Evolutionary conservation across 176 grass and related monocot species (phyloP).

Genomic region (Rhipidocladum racemiflorum): DNA sequence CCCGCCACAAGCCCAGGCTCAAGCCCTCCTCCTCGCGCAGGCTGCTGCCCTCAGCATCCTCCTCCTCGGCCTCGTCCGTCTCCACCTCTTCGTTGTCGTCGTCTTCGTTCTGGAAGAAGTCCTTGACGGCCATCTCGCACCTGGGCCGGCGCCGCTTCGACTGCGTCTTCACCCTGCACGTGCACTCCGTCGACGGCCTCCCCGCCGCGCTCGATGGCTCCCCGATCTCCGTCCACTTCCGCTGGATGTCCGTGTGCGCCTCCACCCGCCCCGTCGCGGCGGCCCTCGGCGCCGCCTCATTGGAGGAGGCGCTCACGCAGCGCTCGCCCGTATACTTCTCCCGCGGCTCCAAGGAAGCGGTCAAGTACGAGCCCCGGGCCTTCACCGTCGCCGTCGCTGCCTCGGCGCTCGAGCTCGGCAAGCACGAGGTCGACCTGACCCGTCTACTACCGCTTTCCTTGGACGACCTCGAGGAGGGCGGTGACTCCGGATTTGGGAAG

Average conservation of each 20-base stretch:
- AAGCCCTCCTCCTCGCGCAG: constrained; percentile 40
- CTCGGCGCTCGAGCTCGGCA: constrained; percentile 65
- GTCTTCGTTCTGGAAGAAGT: constrained; percentile 60
- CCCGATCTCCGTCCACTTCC: constrained; percentile 60
- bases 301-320: constrained; percentile 64
- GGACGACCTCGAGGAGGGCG: constrained; percentile 76
- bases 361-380: constrained; percentile 84
- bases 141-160: constrained; percentile 78
- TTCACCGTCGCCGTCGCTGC: constrained; percentile 57
- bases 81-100: constrained; percentile 11
- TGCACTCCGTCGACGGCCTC: constrained; percentile 76
- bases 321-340: constrained; percentile 68
- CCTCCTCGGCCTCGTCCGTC: not conserved
- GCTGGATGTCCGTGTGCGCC: constrained; percentile 44
- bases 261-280: constrained; percentile 50
- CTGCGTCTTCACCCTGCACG: constrained; percentile 79
- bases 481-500: constrained; percentile 64
- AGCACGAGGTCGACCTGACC: constrained; percentile 72
- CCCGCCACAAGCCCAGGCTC: constrained; percentile 21
- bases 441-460: constrained; percentile 66
- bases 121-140: constrained; percentile 79
- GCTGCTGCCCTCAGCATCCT: constrained; percentile 33
- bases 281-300: constrained; percentile 52
- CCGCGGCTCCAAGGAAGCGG: constrained; percentile 38
- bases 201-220: constrained; percentile 57